Evolutionary conservation across 177 flowering plant genomes (phyloP).

Genomic region (Vitis hybrid): DNA sequence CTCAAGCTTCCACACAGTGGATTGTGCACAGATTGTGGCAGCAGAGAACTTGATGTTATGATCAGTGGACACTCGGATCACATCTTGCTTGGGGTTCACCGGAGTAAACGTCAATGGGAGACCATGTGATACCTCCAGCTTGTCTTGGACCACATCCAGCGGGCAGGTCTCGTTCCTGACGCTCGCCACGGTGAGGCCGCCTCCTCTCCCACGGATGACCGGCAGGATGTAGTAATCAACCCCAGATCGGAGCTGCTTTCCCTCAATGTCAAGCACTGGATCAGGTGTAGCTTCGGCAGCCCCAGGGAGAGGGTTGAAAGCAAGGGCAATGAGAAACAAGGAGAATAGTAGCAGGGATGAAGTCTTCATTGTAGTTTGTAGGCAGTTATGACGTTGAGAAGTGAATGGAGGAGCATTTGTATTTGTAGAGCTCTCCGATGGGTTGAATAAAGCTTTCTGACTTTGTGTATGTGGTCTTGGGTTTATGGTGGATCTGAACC

Average conservation of each 20-base stretch:
- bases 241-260: slow-evolving; percentile 6
- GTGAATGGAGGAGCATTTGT: no score
- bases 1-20: slow-evolving; percentile 10
- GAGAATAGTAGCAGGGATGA: no score
- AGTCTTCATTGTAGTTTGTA: no score
- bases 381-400: no score
- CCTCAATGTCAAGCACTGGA: slow-evolving; percentile 10
- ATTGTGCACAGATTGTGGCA: not conserved
- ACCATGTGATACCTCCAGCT: not conserved
- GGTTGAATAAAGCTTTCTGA: no score
- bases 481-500: no score
- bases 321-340: no score
- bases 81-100: slow-evolving; percentile 4
- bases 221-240: slow-evolving; percentile 1
- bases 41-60: slow-evolving; percentile 11
- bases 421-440: no score
- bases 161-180: slow-evolving; percentile 8
- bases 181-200: slow-evolving; percentile 6
- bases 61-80: slow-evolving; percentile 12
- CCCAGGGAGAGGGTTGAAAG: no score
- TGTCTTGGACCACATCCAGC: slow-evolving; percentile 8
- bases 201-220: slow-evolving; percentile 1
- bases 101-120: slow-evolving; percentile 9
- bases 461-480: no score
- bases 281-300: no score